Percentiles rank a stretch among this genome's conserved stretches.
Evolutionary conservation across 441 rosid genomes (phyloP).

Genomic region (Populus hybrid): DNA sequence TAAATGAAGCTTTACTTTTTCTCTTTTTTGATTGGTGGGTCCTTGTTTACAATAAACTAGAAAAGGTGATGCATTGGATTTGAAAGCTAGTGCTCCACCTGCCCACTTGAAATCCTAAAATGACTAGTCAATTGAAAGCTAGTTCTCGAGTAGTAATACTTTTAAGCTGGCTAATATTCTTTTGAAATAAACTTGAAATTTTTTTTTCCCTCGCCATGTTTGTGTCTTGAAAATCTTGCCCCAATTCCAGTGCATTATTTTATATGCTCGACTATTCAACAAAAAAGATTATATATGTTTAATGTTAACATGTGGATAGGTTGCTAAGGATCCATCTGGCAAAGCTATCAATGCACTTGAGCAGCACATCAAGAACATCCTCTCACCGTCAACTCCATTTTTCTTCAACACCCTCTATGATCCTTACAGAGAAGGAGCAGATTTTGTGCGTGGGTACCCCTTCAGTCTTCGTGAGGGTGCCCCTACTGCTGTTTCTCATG

Average conservation of each 20-base stretch:
- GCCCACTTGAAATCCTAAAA: neutral
- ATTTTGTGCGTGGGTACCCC: constrained; percentile 96
- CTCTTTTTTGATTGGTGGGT: neutral
- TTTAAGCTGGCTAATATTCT: neutral
- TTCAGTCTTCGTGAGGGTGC: constrained; percentile 93
- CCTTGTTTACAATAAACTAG: neutral
- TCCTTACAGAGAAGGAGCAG: constrained; percentile 85
- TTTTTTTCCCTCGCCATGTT: neutral
- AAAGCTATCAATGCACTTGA: constrained; percentile 78
- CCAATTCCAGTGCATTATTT: neutral
- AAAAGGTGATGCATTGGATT: neutral
- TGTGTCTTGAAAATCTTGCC: neutral
- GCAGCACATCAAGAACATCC: constrained; percentile 88
- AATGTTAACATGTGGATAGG: constrained; percentile 25
- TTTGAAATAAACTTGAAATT: neutral
- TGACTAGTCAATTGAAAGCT: too few species aligned
- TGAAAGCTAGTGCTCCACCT: neutral
- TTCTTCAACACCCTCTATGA: constrained; percentile 97
- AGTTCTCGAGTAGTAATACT: neutral
- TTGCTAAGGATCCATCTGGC: constrained; percentile 83
- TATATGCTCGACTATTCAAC: neutral
- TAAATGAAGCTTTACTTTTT: neutral
- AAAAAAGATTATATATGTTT: neutral
- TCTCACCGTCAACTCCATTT: constrained; percentile 76
- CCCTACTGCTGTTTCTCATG: constrained; percentile 93